These are phyloP conservation scores for Trichoderma breve DNA, from an alignment of 2,329 filamentous ascomycete species.

Conservation along the genomic window DNA sequence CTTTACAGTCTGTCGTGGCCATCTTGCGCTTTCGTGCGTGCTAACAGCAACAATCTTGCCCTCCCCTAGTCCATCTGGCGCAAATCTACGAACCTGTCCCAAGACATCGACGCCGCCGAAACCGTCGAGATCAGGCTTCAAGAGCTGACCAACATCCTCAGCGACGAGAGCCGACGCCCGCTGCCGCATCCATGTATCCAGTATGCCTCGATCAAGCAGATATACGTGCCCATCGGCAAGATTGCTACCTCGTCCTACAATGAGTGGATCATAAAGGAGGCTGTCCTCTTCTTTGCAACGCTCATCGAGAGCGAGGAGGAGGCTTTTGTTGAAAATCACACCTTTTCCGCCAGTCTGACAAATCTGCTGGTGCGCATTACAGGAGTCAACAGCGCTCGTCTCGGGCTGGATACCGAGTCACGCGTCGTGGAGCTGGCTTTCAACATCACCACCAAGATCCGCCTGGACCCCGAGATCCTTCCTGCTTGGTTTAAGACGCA, in stretches of 20 bases:
- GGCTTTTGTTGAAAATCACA: constrained; percentile 81
- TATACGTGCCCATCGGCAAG: constrained; percentile 86
- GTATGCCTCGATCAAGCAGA: constrained; percentile 80
- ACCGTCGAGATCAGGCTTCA: constrained; percentile 61
- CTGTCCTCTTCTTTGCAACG: constrained; percentile 82
- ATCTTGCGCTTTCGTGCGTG: background rate
- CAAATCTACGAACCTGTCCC: constrained; percentile 57
- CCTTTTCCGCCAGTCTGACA: constrained; percentile 84
- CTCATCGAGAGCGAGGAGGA: constrained; percentile 96
- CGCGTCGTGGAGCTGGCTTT: constrained; percentile 91
- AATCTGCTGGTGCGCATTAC: constrained; percentile 79
- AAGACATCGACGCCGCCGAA: constrained; percentile 61
- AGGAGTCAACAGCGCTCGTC: constrained; percentile 67
- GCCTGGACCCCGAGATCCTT: constrained; percentile 81
- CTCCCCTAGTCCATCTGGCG: constrained; percentile 55
- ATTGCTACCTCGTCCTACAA: constrained; percentile 83
- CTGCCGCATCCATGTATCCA: constrained; percentile 88
- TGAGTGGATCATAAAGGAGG: constrained; percentile 80
- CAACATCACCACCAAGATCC: constrained; percentile 94
- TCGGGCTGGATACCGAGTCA: constrained; percentile 78
- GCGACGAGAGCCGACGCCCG: constrained; percentile 84
- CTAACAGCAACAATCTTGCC: background rate
- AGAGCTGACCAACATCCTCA: constrained; percentile 69
- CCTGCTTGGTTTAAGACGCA: constrained; percentile 83
- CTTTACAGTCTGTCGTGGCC: background rate